A percentile compares a stretch with the other conserved stretches of the same genome.
Evolutionary conservation across 305 asterid species (phyloP).

Genomic region (Fraxinus velutina): DNA sequence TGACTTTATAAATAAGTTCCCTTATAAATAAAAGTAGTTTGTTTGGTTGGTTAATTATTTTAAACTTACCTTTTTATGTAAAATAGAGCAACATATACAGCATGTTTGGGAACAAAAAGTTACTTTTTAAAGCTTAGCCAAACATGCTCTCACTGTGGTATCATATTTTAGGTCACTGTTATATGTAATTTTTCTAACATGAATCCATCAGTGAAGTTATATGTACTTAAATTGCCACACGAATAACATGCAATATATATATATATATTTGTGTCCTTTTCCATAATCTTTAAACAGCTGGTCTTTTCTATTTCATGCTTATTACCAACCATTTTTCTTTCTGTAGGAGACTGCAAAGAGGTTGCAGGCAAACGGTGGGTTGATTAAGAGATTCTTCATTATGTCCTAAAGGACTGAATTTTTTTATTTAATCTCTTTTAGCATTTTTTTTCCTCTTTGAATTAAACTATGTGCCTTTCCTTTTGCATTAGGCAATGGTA

Average conservation of each 20-base stretch:
- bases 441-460: background rate
- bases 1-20: background rate
- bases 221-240: background rate
- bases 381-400: slow-evolving; percentile 16
- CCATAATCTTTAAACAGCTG: background rate
- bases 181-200: background rate
- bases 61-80: background rate
- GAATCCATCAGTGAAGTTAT: background rate
- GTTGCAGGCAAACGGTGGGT: slow-evolving; percentile 40
- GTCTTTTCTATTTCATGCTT: slow-evolving; percentile 5
- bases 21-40: background rate
- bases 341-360: slow-evolving; percentile 55
- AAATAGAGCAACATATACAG: background rate
- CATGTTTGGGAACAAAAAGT: background rate
- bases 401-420: background rate
- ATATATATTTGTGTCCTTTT: background rate
- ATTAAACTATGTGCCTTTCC: slow-evolving; percentile 6
- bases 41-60: background rate
- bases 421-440: background rate
- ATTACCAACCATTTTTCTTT: slow-evolving; percentile 18
- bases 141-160: background rate
- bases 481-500: slow-evolving; percentile 42
- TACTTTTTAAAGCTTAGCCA: background rate
- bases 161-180: background rate
- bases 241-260: background rate